A percentile compares a stretch with the other conserved stretches of the same genome.
Evolutionary conservation across 306 rosid species (phyloP).

Genomic region (Astragalus membranaceus): DNA sequence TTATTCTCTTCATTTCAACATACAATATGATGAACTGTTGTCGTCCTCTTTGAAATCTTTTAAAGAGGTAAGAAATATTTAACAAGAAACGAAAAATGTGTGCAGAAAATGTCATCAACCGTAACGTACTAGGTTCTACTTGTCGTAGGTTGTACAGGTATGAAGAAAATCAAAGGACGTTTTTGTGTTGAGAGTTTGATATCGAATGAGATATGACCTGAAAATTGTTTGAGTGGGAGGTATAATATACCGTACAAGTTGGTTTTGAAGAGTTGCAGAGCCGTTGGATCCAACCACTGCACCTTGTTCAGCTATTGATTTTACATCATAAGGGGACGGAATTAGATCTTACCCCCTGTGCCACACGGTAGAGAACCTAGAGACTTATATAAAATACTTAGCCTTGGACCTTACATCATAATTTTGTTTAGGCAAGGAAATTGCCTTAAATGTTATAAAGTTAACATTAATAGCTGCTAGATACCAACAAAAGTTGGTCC

Average conservation of each 20-base stretch:
- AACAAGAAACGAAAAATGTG: background rate
- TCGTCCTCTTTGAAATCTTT: background rate
- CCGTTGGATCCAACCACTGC: no score
- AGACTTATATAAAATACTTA: background rate
- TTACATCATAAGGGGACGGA: no score
- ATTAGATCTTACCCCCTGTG: no score
- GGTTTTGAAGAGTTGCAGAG: no score
- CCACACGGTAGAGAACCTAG: background rate
- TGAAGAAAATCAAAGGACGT: background rate
- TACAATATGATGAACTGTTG: background rate
- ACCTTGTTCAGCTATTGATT: no score
- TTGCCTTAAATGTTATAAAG: no score
- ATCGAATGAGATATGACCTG: no score
- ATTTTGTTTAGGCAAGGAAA: background rate
- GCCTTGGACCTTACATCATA: background rate
- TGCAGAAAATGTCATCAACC: background rate
- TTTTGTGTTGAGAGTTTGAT: background rate
- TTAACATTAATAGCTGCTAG: no score
- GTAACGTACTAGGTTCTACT: background rate
- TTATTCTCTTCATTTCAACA: slow-evolving; percentile 9
- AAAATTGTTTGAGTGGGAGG: no score
- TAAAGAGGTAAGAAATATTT: background rate
- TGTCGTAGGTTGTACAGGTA: background rate
- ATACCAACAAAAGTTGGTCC: no score
- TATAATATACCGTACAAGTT: no score